Conservation (phyloP, 257 asterid species). For the Primulina eburnea region DNA sequence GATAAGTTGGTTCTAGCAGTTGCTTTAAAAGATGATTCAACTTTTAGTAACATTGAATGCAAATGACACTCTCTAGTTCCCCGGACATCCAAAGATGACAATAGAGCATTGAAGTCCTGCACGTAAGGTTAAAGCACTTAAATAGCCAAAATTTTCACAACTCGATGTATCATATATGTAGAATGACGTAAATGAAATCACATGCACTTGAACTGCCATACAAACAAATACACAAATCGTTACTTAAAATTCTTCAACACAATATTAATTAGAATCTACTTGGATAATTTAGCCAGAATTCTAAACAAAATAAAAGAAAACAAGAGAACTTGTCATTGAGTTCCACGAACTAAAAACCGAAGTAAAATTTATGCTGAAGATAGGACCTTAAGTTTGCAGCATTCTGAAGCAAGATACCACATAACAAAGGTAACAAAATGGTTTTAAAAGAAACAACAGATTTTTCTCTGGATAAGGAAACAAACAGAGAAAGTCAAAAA, state of each 20-base stretch:
- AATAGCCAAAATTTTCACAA: not conserved
- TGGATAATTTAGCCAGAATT: not conserved
- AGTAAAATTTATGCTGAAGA: not conserved
- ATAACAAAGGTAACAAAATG: not conserved
- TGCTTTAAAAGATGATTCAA: slow-evolving; percentile 63
- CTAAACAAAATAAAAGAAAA: not conserved
- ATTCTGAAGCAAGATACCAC: not conserved
- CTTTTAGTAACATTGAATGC: slow-evolving; percentile 65
- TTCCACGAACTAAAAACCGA: not conserved
- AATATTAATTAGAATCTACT: no score
- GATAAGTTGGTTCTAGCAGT: slow-evolving; percentile 35
- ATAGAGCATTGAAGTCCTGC: slow-evolving; percentile 73
- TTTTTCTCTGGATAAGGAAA: slow-evolving; percentile 1
- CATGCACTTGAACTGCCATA: no score
- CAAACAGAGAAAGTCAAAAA: not conserved
- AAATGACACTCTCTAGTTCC: slow-evolving; percentile 83
- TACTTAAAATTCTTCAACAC: no score
- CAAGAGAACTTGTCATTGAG: not conserved
- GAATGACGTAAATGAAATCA: not conserved
- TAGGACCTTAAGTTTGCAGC: no score
- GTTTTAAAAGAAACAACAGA: not conserved
- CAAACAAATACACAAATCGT: no score
- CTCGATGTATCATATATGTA: not conserved
- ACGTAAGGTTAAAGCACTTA: not conserved
- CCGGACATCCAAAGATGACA: slow-evolving; percentile 76